A percentile compares a stretch with the other conserved stretches of the same genome.
phyloP scores from a whole-genome alignment of 2,329 filamentous ascomycete genomes.

The Pestalotiopsis sp. region DNA sequence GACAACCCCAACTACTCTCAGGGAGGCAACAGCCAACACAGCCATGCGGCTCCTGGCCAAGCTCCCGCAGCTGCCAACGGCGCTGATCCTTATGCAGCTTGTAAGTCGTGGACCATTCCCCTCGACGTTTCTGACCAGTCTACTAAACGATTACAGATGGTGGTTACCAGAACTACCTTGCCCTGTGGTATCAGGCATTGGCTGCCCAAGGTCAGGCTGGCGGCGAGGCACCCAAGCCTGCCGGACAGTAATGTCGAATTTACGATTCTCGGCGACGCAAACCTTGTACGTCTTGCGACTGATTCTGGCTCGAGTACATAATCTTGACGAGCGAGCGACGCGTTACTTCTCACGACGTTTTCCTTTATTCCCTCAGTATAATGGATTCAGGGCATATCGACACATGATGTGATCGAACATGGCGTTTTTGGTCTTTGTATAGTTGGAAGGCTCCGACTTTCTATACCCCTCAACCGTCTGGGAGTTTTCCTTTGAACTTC shows the following conservation, averaged over 20 bases:
- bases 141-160: conserved; percentile 58
- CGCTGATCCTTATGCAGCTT: conserved; percentile 75
- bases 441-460: conserved; percentile 4
- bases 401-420: background rate
- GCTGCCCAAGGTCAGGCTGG: conserved; percentile 50
- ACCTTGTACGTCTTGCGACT: background rate
- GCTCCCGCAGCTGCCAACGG: conserved; percentile 47
- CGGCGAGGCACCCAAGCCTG: conserved; percentile 39
- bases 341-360: conserved; percentile 1
- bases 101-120: conserved; percentile 46
- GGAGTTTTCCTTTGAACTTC: background rate
- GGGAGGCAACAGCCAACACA: conserved; percentile 43
- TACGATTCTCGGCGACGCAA: background rate
- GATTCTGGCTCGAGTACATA: background rate
- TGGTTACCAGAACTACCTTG: conserved; percentile 79
- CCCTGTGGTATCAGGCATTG: conserved; percentile 78
- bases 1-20: conserved; percentile 55
- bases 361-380: background rate
- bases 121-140: background rate
- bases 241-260: conserved; percentile 35
- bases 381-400: background rate
- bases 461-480: conserved; percentile 7
- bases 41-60: conserved; percentile 40
- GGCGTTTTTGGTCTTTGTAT: conserved; percentile 8
- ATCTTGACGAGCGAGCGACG: background rate